Base-by-base conservation (phyloP, 805 yeast species). In the Candida insectorum region DNA sequence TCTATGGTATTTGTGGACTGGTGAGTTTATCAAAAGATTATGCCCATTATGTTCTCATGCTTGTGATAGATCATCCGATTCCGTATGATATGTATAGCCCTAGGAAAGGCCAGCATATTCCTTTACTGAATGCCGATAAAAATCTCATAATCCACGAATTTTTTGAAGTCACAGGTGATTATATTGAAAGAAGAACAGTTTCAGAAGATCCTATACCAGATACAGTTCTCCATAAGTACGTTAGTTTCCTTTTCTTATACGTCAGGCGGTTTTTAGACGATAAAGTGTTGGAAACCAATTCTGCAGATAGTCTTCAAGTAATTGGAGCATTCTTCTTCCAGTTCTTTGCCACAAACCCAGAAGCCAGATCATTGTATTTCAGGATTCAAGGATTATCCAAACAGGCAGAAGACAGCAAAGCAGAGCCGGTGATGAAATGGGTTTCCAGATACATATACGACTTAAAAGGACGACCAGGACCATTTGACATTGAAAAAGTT, bases 121-220 rank as follows among this genome's bases (percentile, higher is more conserved):
- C 54, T 4, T 54, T 83, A 22, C 73, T 83, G 11, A 75, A 70
- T 8, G 65, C 79, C 30, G 91, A 83, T 45, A 66, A 60, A 40
- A 72, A 75, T 43, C 79, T 81, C 86, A 49, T 84, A 10, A 52
- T 84, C 23, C 88, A 81, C 56, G 87, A 80, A 51, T 79, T 82
- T 43, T 65, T 84, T 38, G 65, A 77, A n/a, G 46, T 57, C 3
- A 59, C 64, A 1, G 42, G 55, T 5, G 58, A 56, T 11, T 63
- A 64, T 6, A 46, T 58, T 6, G 62, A 52, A 20, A 48, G 49
- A 6, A 56, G 53, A 7, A 54, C 47, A 28, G 64, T 58, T 1
- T 45, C 48, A 32, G 50, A 52, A 40, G 52, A 58, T 5, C 51
- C 48, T 1, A 39, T 61, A 19, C 49, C 65, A 1, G 60, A 54